Evolutionary conservation across 2,329 filamentous ascomycete species (phyloP).

Genomic region (Gaeumannomyces sp.): DNA sequence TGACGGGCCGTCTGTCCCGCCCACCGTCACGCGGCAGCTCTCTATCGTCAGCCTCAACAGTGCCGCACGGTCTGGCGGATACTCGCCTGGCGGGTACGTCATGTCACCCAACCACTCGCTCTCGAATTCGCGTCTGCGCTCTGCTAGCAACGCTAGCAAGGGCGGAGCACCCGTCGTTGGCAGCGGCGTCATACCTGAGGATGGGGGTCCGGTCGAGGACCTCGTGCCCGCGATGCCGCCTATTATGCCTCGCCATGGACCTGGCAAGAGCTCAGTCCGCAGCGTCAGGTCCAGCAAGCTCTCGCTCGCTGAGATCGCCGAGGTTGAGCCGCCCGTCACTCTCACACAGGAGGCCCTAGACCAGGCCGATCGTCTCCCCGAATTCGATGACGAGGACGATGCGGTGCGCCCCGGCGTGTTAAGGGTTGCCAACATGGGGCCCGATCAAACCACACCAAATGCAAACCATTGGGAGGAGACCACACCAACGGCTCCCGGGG

Average conservation of each 20-base stretch:
- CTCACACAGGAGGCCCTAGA: constrained; percentile 48
- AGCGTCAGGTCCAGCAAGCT: constrained; percentile 45
- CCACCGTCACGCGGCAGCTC: constrained; percentile 27
- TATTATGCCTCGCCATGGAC: constrained; percentile 43
- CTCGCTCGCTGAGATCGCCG: constrained; percentile 50
- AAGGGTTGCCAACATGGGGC: constrained; percentile 24
- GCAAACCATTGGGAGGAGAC: constrained; percentile 4
- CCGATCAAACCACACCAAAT: constrained; percentile 11
- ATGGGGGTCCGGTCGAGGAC: constrained; percentile 12
- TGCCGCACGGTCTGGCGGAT: constrained; percentile 61
- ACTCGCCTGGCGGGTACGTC: constrained; percentile 61
- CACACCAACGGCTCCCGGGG: not conserved
- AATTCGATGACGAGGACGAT: constrained; percentile 24
- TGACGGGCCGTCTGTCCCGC: constrained; percentile 21
- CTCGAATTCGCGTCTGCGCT: constrained; percentile 46
- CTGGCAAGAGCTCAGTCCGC: constrained; percentile 47
- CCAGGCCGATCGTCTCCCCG: constrained; percentile 40
- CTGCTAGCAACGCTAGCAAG: constrained; percentile 46
- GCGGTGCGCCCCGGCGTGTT: constrained; percentile 8
- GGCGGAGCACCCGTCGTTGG: constrained; percentile 16
- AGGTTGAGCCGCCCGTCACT: constrained; percentile 44
- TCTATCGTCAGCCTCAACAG: constrained; percentile 68
- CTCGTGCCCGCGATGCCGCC: constrained; percentile 32
- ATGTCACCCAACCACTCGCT: constrained; percentile 62
- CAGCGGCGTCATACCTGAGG: constrained; percentile 17